Conservation (phyloP, 345 rosid genomes). For the Physaria fendleri region DNA sequence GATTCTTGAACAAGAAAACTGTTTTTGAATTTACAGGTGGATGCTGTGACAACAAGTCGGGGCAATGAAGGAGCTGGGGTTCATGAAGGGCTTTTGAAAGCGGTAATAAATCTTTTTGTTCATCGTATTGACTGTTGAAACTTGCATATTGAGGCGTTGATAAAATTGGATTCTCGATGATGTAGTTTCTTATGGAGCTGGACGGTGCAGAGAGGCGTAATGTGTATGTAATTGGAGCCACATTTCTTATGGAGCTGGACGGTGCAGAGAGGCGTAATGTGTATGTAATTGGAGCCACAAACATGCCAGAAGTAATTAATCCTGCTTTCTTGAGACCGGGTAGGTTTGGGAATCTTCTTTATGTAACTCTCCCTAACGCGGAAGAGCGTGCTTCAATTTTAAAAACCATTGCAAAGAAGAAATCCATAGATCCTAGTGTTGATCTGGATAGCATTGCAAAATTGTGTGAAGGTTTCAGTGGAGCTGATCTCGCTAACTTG, state of each 20-base stretch:
- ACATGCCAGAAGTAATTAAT: slow-evolving; percentile 87
- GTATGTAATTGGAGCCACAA: slow-evolving; percentile 90
- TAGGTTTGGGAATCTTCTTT: slow-evolving; percentile 81
- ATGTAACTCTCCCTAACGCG: slow-evolving; percentile 71
- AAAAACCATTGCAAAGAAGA: slow-evolving; percentile 64
- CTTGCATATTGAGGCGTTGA: neutral
- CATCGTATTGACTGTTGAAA: neutral
- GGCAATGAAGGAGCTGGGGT: slow-evolving; percentile 80
- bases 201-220: too few relatives aligned
- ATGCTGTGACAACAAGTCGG: slow-evolving; percentile 85
- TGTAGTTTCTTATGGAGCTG: too few relatives aligned
- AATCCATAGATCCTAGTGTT: slow-evolving; percentile 63
- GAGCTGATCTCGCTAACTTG: slow-evolving; percentile 88
- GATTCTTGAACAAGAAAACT: slow-evolving; percentile 5
- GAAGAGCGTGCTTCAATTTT: slow-evolving; percentile 77
- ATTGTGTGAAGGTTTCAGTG: slow-evolving; percentile 73
- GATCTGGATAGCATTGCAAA: slow-evolving; percentile 62
- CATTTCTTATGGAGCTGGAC: slow-evolving; percentile 73
- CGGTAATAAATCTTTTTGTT: slow-evolving; percentile 15
- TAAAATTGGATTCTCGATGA: too few relatives aligned
- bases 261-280: slow-evolving; percentile 78
- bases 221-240: too few relatives aligned
- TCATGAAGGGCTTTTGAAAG: slow-evolving; percentile 31
- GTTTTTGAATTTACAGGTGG: slow-evolving; percentile 50
- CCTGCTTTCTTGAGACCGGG: slow-evolving; percentile 86